Evolutionary conservation across 805 yeast species (phyloP).

Genomic region (Kodamaea neixiangensis): DNA sequence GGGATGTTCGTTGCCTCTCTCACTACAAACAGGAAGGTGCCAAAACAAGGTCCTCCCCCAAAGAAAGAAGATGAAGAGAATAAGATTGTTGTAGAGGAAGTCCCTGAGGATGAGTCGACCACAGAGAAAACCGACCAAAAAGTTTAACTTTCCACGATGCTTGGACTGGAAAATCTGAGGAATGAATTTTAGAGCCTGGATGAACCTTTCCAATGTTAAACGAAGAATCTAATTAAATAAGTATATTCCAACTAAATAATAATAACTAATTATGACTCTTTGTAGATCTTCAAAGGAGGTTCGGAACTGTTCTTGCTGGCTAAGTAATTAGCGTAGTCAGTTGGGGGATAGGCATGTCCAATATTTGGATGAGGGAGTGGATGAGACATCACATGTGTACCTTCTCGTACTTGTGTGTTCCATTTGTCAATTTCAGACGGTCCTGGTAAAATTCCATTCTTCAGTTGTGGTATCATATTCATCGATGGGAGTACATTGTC

Average conservation of each 20-base stretch:
- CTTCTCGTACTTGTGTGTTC: conserved; percentile 1
- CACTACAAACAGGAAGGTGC: conserved; percentile 45
- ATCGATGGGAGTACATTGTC: conserved; percentile 7
- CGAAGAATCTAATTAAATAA: background rate
- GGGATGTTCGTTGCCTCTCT: conserved; percentile 35
- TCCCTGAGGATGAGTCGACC: background rate
- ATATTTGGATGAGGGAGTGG: background rate
- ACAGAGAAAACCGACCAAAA: background rate
- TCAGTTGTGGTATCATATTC: background rate
- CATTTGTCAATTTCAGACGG: conserved; percentile 10
- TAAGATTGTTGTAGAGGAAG: background rate
- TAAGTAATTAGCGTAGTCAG: background rate
- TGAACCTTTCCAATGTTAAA: too few relatives aligned
- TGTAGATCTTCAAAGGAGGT: background rate
- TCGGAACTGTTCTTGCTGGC: background rate
- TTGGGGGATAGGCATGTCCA: conserved; percentile 3
- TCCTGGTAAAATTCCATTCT: conserved; percentile 6
- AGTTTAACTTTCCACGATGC: background rate
- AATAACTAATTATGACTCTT: background rate
- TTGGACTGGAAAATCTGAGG: too few relatives aligned
- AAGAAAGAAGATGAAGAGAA: conserved; percentile 1
- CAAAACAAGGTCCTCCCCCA: conserved; percentile 21
- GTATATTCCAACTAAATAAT: background rate
- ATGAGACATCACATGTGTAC: background rate
- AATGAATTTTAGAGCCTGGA: background rate